Base-by-base conservation (phyloP, 805 yeast genomes). In the Ogataea polymorpha region DNA sequence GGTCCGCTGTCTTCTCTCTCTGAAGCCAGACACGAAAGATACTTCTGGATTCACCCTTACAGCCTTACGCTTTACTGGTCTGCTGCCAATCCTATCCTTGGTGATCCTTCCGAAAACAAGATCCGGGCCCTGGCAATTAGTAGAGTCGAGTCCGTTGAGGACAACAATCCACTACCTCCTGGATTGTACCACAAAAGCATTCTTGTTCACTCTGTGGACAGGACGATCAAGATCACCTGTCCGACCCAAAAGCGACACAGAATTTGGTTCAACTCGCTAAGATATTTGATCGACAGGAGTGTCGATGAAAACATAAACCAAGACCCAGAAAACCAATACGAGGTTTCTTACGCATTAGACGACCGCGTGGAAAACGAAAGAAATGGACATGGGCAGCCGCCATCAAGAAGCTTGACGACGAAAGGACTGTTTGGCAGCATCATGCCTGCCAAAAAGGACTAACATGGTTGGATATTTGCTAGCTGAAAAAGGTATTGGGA, bases 11-110 rank as follows among this genome's bases (percentile, higher is more conserved):
- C 87, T 27, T 73, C 83, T 1, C 72, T 87, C 15, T 76, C 91
- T 0, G 93, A 88, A 37, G 75, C 77, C 30, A 76, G 96, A 45
- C 99, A 91, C 58, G 93, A 85, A 57, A 75, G 97, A 50, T 91
- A 79, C 66, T 91, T 91, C 73, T 93, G 98, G 98, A 78, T 93
- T 32, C 96, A 91, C 63, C 98, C 99, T 3, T 90, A 90, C 62
- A 83, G 93, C 7, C 66, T 88, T 68, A 87, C 96, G 0, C 69
- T 91, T 34, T 89, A 87, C 62, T 91, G 99, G 99, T 82, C 91
- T 3, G 72, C 76, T 5, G 72, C 80, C 10, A 86, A 86, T 55
- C 97, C 97, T 1, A 83, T 82, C 0, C 59, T 84, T 35, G 74
- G 79, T 3, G 82, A 84, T 50, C 85, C 88, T 8, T 67, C 81